Evolutionary conservation across 1,284 basidiomycete genomes (phyloP).

Genomic region (Ceraceosorus guamensis): DNA sequence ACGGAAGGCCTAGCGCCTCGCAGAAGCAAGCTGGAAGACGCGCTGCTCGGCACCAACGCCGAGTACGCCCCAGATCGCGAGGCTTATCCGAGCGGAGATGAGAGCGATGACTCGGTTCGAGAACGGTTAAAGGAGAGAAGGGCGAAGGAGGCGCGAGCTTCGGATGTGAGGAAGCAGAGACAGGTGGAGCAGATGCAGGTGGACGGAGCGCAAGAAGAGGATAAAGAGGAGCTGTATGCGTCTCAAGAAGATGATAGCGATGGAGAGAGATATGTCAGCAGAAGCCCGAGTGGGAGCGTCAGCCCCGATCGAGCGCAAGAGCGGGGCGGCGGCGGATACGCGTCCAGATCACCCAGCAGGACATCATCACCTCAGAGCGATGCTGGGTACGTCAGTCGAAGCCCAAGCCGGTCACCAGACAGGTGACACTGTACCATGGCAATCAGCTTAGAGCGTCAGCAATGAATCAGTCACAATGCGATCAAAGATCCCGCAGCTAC

Average conservation of each 20-base stretch:
- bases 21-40: constrained; percentile 66
- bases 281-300: constrained; percentile 24
- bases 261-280: constrained; percentile 33
- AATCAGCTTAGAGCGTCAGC: too few species aligned
- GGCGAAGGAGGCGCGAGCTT: constrained; percentile 10
- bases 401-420: neutral
- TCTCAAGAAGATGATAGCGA: constrained; percentile 49
- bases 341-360: constrained; percentile 1
- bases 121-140: constrained; percentile 21
- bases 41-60: constrained; percentile 54
- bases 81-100: constrained; percentile 6
- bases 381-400: neutral
- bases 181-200: constrained; percentile 13
- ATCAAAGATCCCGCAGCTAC: too few species aligned
- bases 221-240: constrained; percentile 21
- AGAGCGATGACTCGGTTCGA: constrained; percentile 16
- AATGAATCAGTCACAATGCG: too few species aligned
- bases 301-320: constrained; percentile 18
- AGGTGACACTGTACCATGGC: too few species aligned
- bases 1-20: constrained; percentile 66
- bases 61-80: constrained; percentile 9
- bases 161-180: constrained; percentile 9
- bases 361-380: neutral
- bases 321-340: constrained; percentile 5
- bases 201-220: constrained; percentile 7